Evolutionary conservation across 2,329 filamentous ascomycete genomes (phyloP).

Genomic region (Clonostachys rosea): DNA sequence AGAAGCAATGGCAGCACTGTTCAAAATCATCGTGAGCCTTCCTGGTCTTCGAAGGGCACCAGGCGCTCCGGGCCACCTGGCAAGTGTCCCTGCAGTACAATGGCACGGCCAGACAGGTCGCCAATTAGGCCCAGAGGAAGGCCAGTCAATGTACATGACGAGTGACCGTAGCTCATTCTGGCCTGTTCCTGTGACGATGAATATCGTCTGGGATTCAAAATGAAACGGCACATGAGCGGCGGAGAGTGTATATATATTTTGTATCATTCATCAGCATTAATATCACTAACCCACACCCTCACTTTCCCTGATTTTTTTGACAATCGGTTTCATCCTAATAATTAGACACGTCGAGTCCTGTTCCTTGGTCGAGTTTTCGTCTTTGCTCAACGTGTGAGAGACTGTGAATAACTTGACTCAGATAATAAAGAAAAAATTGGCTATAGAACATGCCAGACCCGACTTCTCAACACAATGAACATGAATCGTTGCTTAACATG

Average conservation of each 20-base stretch:
- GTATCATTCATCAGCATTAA: too few relatives aligned
- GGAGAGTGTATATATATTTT: background rate
- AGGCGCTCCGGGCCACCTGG: constrained; percentile 62
- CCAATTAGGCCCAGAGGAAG: constrained; percentile 12
- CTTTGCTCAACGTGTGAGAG: too few relatives aligned
- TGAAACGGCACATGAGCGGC: background rate
- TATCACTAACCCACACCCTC: too few relatives aligned
- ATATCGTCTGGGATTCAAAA: constrained; percentile 43
- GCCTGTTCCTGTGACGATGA: constrained; percentile 47
- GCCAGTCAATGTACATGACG: constrained; percentile 57
- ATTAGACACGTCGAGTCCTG: too few relatives aligned
- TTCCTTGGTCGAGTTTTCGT: too few relatives aligned
- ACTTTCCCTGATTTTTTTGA: too few relatives aligned
- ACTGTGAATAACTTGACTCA: too few relatives aligned
- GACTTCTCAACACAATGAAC: too few relatives aligned
- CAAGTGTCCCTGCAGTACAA: constrained; percentile 53
- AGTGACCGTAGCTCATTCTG: constrained; percentile 54
- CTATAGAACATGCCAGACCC: too few relatives aligned
- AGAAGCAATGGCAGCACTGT: constrained; percentile 61
- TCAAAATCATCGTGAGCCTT: constrained; percentile 59
- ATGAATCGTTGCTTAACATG: too few relatives aligned
- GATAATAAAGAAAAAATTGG: too few relatives aligned
- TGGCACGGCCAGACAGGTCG: constrained; percentile 26
- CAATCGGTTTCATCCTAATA: too few relatives aligned
- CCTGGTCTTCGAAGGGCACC: constrained; percentile 56